These are phyloP conservation scores for Yamadazyma triangularis DNA, from an alignment of 1,139 yeast genomes.

Conservation along the genomic window DNA sequence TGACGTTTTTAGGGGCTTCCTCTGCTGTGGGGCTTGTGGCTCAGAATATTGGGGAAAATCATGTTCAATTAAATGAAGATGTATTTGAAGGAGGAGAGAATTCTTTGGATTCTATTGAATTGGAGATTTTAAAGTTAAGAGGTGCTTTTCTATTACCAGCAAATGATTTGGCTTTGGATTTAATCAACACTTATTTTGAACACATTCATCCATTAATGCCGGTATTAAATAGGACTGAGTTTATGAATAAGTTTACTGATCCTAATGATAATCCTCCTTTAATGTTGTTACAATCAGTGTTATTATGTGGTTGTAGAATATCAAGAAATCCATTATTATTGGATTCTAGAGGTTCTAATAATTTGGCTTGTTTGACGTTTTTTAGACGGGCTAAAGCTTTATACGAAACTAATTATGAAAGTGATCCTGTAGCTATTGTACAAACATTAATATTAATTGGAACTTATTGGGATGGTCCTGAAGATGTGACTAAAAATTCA, in stretches of 20 bases:
- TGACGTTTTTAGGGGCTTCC: conserved; percentile 41
- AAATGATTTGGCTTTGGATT: conserved; percentile 54
- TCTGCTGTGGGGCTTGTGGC: conserved; percentile 36
- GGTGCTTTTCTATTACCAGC: conserved; percentile 74
- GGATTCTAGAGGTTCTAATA: conserved; percentile 54
- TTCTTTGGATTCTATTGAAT: conserved; percentile 59
- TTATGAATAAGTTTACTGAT: conserved; percentile 53
- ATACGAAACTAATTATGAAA: conserved; percentile 69
- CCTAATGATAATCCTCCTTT: conserved; percentile 65
- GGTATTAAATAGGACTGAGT: conserved; percentile 59
- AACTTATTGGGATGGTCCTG: conserved; percentile 77
- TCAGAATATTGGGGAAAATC: conserved; percentile 42
- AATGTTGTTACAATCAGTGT: conserved; percentile 62
- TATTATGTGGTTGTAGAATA: conserved; percentile 66
- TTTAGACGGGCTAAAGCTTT: conserved; percentile 76
- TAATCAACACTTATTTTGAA: conserved; percentile 60
- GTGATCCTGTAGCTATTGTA: conserved; percentile 62
- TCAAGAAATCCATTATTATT: conserved; percentile 52
- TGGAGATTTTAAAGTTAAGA: conserved; percentile 60
- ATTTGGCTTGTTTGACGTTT: conserved; percentile 59
- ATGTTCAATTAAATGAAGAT: conserved; percentile 39
- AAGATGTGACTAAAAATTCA: conserved; percentile 68
- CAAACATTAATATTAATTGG: conserved; percentile 65
- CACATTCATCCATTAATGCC: conserved; percentile 71
- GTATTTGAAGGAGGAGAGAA: conserved; percentile 33